Base-by-base conservation (phyloP, 495 filamentous ascomycete genomes). In the Penicillium malachiteum region DNA sequence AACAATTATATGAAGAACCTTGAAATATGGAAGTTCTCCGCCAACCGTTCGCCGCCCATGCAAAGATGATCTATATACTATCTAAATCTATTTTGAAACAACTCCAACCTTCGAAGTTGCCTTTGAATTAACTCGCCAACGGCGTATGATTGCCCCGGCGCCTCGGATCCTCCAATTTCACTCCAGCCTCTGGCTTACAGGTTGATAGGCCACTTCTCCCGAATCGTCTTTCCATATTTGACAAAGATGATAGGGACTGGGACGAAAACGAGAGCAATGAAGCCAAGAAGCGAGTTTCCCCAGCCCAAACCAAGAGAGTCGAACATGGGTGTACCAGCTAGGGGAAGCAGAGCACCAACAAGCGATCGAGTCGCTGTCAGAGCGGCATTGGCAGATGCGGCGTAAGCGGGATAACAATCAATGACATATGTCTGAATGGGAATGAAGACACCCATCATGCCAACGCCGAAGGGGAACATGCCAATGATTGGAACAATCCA, bases 261-360 rank as follows among this genome's bases (percentile, higher is more conserved):
- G 2, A 68, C 50, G 81, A 76, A 69, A 5, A 66, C 84, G 17
- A 90, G 56, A 0, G 84, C 76, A 32, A 91, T 66, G 57, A 89
- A 88, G 7, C 71, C 87, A 32, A 89, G 65, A 30, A 90, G 60
- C 6, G 76, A 82, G 58, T 87, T 89, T 2, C 85, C 87, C 87
- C 87, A 89, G 0, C 85, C 86, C 5, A 85, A 64, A 0, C 85
- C 83, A 4, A 91, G 69, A 0, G 65, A 62, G 0, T 69, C 52
- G 66, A 87, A 90, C 83, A 91, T 83, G 21, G 75, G 66, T 14
- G 79, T 75, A 0, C 83, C 87, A 5, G 80, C 82, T 3, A 90
- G 72, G 3, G 87, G 87, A 10, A 91, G 69, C 4, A 87, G 60
- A 2, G 84, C 84, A 1, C 84, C 87, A 6, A 82, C 59, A 1